Evolutionary conservation across 2,329 filamentous ascomycete species (phyloP).

Genomic region (Beauveria brongniartii): DNA sequence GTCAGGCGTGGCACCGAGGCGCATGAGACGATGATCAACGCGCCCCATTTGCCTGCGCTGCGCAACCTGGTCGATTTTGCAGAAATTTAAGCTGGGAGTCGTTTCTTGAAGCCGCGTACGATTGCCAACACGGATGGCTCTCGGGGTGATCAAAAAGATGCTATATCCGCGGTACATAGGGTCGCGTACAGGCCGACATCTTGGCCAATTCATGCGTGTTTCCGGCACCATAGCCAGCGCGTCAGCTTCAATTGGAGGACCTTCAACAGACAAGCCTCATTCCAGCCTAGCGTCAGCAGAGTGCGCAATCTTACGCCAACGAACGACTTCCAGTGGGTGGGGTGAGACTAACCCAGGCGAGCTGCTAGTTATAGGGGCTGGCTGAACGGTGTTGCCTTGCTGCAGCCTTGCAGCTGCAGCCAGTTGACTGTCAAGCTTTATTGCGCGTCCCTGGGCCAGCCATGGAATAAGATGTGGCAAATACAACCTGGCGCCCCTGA

Average conservation of each 20-base stretch:
- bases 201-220: background rate
- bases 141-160: background rate
- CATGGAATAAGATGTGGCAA: background rate
- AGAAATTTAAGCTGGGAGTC: background rate
- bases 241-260: background rate
- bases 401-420: slow-evolving; percentile 1
- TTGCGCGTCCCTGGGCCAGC: no score
- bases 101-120: background rate
- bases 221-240: background rate
- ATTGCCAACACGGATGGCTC: background rate
- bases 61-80: background rate
- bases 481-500: background rate
- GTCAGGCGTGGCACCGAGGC: background rate
- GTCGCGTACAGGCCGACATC: background rate
- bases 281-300: background rate
- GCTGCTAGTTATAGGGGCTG: background rate
- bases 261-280: background rate
- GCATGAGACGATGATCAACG: background rate
- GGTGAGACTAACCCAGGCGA: background rate
- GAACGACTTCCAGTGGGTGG: background rate
- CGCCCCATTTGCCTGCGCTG: background rate
- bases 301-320: slow-evolving; percentile 4
- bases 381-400: background rate
- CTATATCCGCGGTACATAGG: background rate
- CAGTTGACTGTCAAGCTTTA: background rate